Evolutionary conservation across 768 basidiomycete species (phyloP).

Genomic region (Amanita pseudoporphyria): DNA sequence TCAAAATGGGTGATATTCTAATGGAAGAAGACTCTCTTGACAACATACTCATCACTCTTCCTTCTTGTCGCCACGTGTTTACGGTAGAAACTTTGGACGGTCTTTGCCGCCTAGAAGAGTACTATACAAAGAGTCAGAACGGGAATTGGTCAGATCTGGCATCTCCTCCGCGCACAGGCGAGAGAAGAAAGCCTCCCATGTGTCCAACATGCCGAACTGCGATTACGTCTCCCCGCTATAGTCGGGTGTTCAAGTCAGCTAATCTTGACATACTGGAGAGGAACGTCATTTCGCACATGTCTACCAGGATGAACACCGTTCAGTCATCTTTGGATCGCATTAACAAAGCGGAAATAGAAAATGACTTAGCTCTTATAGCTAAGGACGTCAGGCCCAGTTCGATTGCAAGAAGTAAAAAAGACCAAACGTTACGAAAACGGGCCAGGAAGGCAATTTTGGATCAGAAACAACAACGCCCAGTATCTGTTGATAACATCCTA

Average conservation of each 20-base stretch:
- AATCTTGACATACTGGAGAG: conserved; percentile 56
- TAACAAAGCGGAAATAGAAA: conserved; percentile 17
- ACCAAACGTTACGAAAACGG: conserved; percentile 8
- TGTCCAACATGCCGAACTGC: conserved; percentile 56
- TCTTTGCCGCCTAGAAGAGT: conserved; percentile 37
- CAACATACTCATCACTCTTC: conserved; percentile 50
- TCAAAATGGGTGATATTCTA: conserved; percentile 38
- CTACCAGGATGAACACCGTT: conserved; percentile 24
- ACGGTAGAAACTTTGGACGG: conserved; percentile 69
- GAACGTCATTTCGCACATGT: conserved; percentile 48
- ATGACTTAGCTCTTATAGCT: conserved; percentile 10
- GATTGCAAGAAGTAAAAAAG: conserved; percentile 10
- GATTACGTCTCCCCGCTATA: conserved; percentile 51
- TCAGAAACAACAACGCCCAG: neutral
- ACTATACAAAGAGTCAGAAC: conserved; percentile 31
- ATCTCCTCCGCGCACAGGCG: conserved; percentile 26
- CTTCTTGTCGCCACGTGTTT: conserved; percentile 53
- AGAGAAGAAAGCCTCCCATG: conserved; percentile 30
- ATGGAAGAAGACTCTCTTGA: conserved; percentile 29
- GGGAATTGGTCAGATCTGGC: conserved; percentile 35
- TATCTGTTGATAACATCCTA: neutral
- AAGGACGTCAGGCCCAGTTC: conserved; percentile 5
- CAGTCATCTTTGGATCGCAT: conserved; percentile 12
- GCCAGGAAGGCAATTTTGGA: neutral
- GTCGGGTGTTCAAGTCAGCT: conserved; percentile 51